Evolutionary conservation across 768 basidiomycete genomes (phyloP).

Genomic region (Melanogaster broomeanus): DNA sequence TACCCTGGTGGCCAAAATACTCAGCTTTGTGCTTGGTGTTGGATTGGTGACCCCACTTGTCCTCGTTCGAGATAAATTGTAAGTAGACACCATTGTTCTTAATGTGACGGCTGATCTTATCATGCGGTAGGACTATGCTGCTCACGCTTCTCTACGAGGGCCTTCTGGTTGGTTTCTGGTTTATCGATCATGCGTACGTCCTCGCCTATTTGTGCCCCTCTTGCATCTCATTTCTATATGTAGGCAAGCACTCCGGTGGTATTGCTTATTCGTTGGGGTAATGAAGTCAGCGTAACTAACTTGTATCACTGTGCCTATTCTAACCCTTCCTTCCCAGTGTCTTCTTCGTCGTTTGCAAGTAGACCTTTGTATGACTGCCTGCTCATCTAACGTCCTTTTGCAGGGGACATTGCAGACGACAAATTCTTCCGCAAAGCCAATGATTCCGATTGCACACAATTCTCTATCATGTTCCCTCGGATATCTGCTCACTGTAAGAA

Average conservation of each 20-base stretch:
- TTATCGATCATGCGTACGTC: conserved; percentile 85
- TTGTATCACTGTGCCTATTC: conserved; percentile 7
- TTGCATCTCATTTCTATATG: conserved; percentile 5
- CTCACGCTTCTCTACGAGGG: conserved; percentile 84
- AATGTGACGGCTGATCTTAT: conserved; percentile 9
- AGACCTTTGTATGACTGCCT: neutral
- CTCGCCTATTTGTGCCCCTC: conserved; percentile 1
- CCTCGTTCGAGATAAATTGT: conserved; percentile 91
- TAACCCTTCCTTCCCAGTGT: conserved; percentile 44
- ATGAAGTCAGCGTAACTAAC: conserved; percentile 64
- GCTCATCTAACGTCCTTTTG: conserved; percentile 2
- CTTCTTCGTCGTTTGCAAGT: conserved; percentile 86
- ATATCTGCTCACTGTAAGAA: conserved; percentile 70
- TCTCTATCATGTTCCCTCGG: conserved; percentile 69
- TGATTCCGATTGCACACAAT: conserved; percentile 92
- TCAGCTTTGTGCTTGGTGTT: conserved; percentile 88
- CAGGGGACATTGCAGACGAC: conserved; percentile 95
- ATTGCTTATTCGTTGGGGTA: conserved; percentile 78
- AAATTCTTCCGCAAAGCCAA: conserved; percentile 94
- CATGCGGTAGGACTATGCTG: conserved; percentile 68
- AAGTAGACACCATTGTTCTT: conserved; percentile 29
- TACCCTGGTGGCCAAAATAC: conserved; percentile 87
- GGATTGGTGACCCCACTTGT: conserved; percentile 85
- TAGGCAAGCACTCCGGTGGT: conserved; percentile 83
- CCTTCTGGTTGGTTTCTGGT: conserved; percentile 91